A percentile compares a stretch with the other conserved stretches of the same genome.
Evolutionary conservation across 345 rosid genomes (phyloP).

Genomic region (Eucalyptus guilfoylei): DNA sequence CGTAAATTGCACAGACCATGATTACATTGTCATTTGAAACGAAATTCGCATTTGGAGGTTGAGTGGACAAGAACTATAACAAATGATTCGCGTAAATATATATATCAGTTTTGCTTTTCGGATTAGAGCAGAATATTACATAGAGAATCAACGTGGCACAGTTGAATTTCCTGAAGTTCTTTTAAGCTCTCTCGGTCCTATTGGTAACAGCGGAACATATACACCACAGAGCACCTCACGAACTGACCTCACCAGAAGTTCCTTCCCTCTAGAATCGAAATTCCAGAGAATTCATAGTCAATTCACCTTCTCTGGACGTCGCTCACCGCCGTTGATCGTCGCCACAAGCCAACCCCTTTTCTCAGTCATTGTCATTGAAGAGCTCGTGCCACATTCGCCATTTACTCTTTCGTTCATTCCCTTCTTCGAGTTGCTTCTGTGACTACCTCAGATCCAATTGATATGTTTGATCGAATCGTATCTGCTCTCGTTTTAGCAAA

Average conservation of each 20-base stretch:
- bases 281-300: neutral
- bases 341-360: neutral
- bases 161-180: neutral
- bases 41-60: neutral
- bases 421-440: neutral
- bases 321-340: too few species aligned
- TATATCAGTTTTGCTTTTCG: too few species aligned
- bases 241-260: neutral
- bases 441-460: neutral
- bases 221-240: too few species aligned
- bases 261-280: neutral
- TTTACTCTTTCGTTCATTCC: neutral
- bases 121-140: neutral
- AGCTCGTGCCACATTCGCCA: neutral
- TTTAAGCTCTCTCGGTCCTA: too few species aligned
- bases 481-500: neutral
- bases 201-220: too few species aligned
- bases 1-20: neutral
- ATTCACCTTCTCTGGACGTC: neutral
- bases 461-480: neutral
- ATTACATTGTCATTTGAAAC: neutral
- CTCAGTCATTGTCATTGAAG: neutral
- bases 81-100: neutral
- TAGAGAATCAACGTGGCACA: neutral
- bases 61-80: neutral